Percentiles rank a stretch among this genome's conserved stretches.
phyloP scores from a whole-genome alignment of 495 filamentous ascomycete species.

The Penicillium macrosclerotiorum region DNA sequence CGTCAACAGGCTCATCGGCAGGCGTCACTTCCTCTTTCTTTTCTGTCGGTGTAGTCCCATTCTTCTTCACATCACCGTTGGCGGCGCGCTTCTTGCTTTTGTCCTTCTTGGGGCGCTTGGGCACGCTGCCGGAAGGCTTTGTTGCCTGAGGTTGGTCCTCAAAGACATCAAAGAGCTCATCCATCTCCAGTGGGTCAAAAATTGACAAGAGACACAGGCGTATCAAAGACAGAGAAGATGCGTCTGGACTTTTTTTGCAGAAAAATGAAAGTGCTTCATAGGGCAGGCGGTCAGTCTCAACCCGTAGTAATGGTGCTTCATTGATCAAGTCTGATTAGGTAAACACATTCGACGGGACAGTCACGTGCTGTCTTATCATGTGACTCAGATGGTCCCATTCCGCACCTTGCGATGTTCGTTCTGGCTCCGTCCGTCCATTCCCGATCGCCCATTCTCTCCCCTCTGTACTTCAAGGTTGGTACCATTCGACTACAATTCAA shows the following conservation, averaged over 20 bases:
- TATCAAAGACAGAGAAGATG: constrained; percentile 4
- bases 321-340: too few species aligned
- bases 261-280: constrained; percentile 35
- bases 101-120: constrained; percentile 52
- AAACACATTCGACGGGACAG: background rate
- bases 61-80: constrained; percentile 67
- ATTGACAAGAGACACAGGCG: constrained; percentile 12
- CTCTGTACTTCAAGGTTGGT: constrained; percentile 36
- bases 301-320: too few species aligned
- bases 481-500: background rate
- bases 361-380: constrained; percentile 26
- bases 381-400: constrained; percentile 28
- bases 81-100: constrained; percentile 80
- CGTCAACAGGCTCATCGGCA: constrained; percentile 34
- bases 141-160: constrained; percentile 58
- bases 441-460: constrained; percentile 32
- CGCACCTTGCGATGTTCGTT: constrained; percentile 27
- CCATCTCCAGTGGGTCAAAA: constrained; percentile 50
- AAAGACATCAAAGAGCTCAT: constrained; percentile 84
- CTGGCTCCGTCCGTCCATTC: constrained; percentile 27
- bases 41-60: constrained; percentile 37
- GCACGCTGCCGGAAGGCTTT: constrained; percentile 24
- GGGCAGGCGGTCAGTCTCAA: constrained; percentile 26
- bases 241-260: constrained; percentile 24
- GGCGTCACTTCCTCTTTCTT: constrained; percentile 45